Base-by-base conservation (phyloP, 2,329 filamentous ascomycete species). In the Cladophialophora psammophila region DNA sequence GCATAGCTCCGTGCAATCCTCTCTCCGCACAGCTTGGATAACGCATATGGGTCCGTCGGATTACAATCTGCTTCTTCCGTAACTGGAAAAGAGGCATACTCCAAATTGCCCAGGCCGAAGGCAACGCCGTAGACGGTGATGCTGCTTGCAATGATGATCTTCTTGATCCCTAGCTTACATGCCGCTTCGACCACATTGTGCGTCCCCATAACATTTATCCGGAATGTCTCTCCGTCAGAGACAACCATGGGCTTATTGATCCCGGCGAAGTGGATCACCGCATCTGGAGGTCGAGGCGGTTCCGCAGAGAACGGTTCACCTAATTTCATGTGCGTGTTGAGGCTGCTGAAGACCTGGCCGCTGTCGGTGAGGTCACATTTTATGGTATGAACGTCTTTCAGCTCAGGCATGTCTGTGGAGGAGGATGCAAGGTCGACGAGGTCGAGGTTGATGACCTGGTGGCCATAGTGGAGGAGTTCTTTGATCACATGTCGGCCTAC, bases 161-260 rank as follows among this genome's bases (percentile, higher is more conserved):
- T 89, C 70, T 82, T 83, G 13, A 89, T 84, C 10, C 86, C 85
- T 0, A 89, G 78, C 69, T 88, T 88, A 71, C 82, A 87, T 0
- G 86, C 86, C 0, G 86, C 86, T 75, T 90, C 87, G 68, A 90
- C 82, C 34, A 89, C 82, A 71, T 90, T 89, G 76, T 88, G 88
- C 0, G 84, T 87, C 5, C 82, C 80, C 0, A 80, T 77, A 0
- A 84, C 81, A 71, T 90, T 90, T 26, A 78, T 82, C 18, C 80
- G 79, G 75, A 87, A 90, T 61, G 81, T 84, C 72, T 87, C 85
- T 53, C 84, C 85, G 73, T 89, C 87, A 0, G 86, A 60, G 34
- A 85, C 0, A 86, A 86, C 2, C 88, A 79, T 82, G 88, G 72
- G 87, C 85, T 35, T 86, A 79, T 0, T 87, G 82, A 70, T 84